phyloP scores from a whole-genome alignment of 1,139 yeast genomes.

The Diutina sp. region DNA sequence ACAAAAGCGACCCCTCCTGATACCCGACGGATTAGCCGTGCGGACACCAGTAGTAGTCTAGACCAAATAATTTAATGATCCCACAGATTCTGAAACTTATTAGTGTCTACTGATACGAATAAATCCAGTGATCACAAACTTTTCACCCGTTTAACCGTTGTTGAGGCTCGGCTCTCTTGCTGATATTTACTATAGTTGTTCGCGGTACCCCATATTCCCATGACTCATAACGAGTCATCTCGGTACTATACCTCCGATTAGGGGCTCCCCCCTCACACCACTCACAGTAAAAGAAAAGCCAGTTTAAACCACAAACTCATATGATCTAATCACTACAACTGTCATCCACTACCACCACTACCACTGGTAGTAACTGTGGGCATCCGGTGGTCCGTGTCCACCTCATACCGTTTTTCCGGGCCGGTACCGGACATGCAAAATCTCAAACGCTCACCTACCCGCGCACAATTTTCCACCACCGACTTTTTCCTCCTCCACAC shows the following conservation, averaged over 20 bases:
- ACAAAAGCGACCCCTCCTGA: too few species aligned
- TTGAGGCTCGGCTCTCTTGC: too few species aligned
- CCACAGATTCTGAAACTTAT: too few species aligned
- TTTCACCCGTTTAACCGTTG: too few species aligned
- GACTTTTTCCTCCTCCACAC: background rate
- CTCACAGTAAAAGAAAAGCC: too few species aligned
- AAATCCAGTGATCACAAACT: too few species aligned
- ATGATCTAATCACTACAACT: background rate
- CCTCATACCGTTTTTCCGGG: background rate
- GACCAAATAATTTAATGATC: too few species aligned
- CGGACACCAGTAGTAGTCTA: too few species aligned
- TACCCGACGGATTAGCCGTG: too few species aligned
- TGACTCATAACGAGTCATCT: background rate
- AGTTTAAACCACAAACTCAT: too few species aligned
- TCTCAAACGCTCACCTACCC: background rate
- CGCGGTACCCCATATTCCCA: background rate
- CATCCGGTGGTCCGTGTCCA: background rate
- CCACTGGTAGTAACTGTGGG: background rate
- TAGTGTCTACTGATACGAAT: too few species aligned
- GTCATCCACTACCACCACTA: background rate
- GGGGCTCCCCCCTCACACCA: background rate
- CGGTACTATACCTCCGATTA: background rate
- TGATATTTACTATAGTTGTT: too few species aligned
- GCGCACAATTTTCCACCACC: background rate
- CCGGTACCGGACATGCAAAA: background rate